Evolutionary conservation across 2,329 filamentous ascomycete species (phyloP), one percentile per base, ranked within the genome.

Genomic region (Colletotrichum cereale): DNA sequence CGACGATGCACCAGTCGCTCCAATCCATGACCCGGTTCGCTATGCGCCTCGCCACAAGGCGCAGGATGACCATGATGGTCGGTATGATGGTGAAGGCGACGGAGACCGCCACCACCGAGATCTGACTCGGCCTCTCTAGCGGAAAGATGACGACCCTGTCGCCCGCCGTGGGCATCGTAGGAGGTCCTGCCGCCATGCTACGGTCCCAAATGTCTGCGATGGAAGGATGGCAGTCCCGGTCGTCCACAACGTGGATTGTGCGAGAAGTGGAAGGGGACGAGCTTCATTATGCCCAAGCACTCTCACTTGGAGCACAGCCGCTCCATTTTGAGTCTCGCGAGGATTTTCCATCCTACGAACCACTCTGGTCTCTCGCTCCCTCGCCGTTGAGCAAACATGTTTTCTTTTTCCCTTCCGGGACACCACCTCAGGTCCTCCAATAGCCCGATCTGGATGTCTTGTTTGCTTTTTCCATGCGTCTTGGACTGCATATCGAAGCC

Each of bases 1-100:
- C 62, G 5, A 71, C 57, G 18, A 71, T 71, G 42, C 57, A 67
- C 67, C 66, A 67, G 10, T 72, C 71, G 44, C 71, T 73, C 14
- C 58, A 34, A 16, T 71, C 63, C 47, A 66, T 38, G 4, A 5
- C 48, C 11, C 68, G 53, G 16, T 71, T 52, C 21, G 71, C 67
- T 24, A 73, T 62, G n/a, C 67, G 71, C 34, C 64, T 60, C 12
- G 71, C 58, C 7, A 73, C 12, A 10, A 73, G 26, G 8, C 67
- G 67, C 58, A 73, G 26, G 10, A 56, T 24, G 10, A 71, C 31
- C 6, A 66, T 53, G 6, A 63, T 34, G 5, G 63, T 71, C 5
- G 67, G 63, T 3, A 73, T 24, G 47, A 63, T 42, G 24, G 71
- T 52, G 53, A 73, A 66, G 14, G 44, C 67, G 21, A 71, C 29